Conservation (phyloP, 768 basidiomycete genomes). For the Cantharellus anzutake region DNA sequence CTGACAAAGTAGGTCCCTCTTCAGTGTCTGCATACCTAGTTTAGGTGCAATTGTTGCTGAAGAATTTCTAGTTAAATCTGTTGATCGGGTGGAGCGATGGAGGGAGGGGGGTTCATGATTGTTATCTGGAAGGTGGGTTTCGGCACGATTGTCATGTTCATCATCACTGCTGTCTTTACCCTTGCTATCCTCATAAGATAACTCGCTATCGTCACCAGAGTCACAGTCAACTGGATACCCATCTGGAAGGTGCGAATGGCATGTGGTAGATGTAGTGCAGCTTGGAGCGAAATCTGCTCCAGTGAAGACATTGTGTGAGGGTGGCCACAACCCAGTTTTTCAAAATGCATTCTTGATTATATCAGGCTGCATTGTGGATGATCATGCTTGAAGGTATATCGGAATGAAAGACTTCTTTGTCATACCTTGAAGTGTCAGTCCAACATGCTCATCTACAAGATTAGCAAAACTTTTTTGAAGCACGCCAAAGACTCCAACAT, state of each 20-base stretch:
- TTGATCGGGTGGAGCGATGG: too few species aligned
- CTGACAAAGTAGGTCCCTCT: too few species aligned
- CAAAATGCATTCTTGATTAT: not conserved
- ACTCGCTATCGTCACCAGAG: too few species aligned
- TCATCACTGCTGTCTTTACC: too few species aligned
- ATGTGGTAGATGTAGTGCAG: not conserved
- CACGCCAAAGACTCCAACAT: constrained; percentile 24
- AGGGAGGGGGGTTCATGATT: too few species aligned
- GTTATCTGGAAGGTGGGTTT: too few species aligned
- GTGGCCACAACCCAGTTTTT: not conserved
- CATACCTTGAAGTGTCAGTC: not conserved
- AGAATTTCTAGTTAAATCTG: too few species aligned
- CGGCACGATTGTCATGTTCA: too few species aligned
- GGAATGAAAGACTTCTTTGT: not conserved
- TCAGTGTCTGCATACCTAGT: too few species aligned
- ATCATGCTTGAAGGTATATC: not conserved
- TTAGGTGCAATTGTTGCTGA: too few species aligned
- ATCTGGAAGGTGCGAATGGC: not conserved
- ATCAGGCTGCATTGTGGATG: not conserved
- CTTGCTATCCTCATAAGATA: too few species aligned
- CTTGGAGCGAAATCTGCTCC: not conserved
- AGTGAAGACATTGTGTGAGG: not conserved
- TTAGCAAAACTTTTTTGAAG: constrained; percentile 8
- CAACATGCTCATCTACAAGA: not conserved
- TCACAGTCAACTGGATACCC: not conserved